phyloP scores from a whole-genome alignment of 2,329 filamentous ascomycete species.

The Ceratocystis eucalypticola region DNA sequence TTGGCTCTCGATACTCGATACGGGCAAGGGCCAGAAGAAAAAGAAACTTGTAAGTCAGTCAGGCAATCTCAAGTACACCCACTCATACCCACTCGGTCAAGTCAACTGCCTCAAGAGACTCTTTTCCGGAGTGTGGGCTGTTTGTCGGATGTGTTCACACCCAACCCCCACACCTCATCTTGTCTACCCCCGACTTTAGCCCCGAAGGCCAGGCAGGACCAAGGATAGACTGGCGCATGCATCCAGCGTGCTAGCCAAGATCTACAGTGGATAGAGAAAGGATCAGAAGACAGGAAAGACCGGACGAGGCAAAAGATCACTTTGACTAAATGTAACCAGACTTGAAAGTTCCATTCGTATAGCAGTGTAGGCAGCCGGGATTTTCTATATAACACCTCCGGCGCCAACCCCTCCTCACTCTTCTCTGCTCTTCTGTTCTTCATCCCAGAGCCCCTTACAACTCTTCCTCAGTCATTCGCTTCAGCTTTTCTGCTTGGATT shows the following conservation, averaged over 20 bases:
- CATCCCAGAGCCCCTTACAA: background rate
- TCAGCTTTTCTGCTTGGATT: background rate
- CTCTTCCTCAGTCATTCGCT: slow-evolving; percentile 2
- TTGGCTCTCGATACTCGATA: too few species aligned
- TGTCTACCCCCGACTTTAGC: too few species aligned
- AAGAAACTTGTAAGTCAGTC: background rate
- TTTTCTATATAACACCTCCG: background rate
- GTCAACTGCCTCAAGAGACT: background rate
- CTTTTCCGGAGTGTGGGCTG: background rate
- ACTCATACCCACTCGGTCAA: background rate
- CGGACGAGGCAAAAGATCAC: background rate
- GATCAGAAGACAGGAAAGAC: background rate
- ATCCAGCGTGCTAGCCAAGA: background rate
- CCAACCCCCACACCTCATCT: background rate
- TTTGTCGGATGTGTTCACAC: background rate
- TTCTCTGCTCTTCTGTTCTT: background rate
- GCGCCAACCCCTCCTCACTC: background rate
- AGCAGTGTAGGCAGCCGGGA: background rate
- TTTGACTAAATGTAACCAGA: background rate
- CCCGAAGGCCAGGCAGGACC: background rate
- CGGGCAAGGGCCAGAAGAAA: background rate
- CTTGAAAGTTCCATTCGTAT: background rate
- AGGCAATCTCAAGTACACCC: background rate
- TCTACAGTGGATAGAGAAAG: background rate
- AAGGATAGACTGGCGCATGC: background rate